Evolutionary conservation across 2,329 filamentous ascomycete genomes (phyloP).

Genomic region (Fusarium avenaceum): DNA sequence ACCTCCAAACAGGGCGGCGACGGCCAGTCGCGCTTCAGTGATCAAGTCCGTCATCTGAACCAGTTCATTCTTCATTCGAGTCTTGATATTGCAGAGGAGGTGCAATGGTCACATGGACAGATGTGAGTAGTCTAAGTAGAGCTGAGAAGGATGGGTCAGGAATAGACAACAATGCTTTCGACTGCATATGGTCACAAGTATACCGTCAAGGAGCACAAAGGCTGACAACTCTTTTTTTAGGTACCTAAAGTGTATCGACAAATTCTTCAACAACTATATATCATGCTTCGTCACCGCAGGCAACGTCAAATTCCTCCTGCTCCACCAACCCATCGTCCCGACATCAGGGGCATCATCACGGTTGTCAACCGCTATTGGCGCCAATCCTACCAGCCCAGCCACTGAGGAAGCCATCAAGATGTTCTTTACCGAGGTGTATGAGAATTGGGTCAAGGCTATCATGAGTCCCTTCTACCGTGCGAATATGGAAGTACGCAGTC

Average conservation of each 20-base stretch:
- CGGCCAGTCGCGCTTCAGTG: conserved; percentile 87
- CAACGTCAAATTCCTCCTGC: conserved; percentile 93
- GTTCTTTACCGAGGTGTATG: conserved; percentile 96
- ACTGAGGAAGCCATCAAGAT: conserved; percentile 96
- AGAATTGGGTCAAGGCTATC: conserved; percentile 94
- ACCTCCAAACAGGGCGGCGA: conserved; percentile 97
- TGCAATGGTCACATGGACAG: conserved; percentile 89
- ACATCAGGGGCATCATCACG: conserved; percentile 60
- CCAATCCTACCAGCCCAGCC: conserved; percentile 88
- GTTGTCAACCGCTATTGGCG: conserved; percentile 78
- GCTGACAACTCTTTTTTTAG: conserved; percentile 59
- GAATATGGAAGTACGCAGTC: conserved; percentile 87
- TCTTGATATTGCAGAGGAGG: conserved; percentile 94
- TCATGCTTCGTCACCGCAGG: conserved; percentile 94
- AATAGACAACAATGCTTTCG: conserved; percentile 8
- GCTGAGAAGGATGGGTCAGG: background rate
- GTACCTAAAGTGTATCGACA: conserved; percentile 97
- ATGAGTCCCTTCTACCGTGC: conserved; percentile 97
- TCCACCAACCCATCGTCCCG: conserved; percentile 80
- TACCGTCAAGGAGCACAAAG: background rate
- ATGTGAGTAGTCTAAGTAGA: conserved; percentile 68
- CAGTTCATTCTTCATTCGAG: conserved; percentile 97
- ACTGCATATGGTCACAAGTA: background rate
- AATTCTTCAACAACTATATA: conserved; percentile 95
- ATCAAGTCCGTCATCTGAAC: conserved; percentile 92